phyloP scores from a whole-genome alignment of 2,329 filamentous ascomycete species.

The Pyrenophora graminea region DNA sequence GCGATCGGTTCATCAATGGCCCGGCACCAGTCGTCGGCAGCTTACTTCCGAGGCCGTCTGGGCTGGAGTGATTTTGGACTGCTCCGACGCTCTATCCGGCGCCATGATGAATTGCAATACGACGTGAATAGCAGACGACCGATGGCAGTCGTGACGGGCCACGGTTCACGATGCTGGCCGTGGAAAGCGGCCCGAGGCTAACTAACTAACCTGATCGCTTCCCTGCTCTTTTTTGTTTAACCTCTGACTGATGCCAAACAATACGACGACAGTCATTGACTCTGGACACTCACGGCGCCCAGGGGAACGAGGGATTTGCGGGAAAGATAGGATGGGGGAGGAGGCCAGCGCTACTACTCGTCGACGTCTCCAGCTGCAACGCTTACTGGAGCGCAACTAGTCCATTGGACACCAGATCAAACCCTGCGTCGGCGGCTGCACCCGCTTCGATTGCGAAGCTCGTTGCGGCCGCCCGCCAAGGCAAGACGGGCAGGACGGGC shows the following conservation, averaged over 20 bases:
- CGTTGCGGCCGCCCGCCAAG: conserved; percentile 48
- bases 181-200: conserved; percentile 8
- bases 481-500: conserved; percentile 3
- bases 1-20: conserved; percentile 33
- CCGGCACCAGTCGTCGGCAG: conserved; percentile 29
- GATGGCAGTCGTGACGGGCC: conserved; percentile 7
- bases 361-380: conserved; percentile 55
- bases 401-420: conserved; percentile 48
- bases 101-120: neutral
- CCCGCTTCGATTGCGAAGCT: conserved; percentile 49
- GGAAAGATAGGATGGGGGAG: conserved; percentile 52
- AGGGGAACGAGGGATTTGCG: conserved; percentile 40
- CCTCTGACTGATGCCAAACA: conserved; percentile 3
- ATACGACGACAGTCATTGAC: conserved; percentile 22
- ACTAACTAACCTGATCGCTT: neutral
- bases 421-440: conserved; percentile 43
- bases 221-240: conserved; percentile 3
- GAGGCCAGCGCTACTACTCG: conserved; percentile 50
- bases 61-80: conserved; percentile 11
- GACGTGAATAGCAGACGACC: neutral
- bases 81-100: conserved; percentile 24
- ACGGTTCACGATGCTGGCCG: conserved; percentile 2
- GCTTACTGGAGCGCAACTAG: conserved; percentile 53
- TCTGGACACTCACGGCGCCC: conserved; percentile 7
- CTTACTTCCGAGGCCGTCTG: conserved; percentile 27